Conservation (phyloP, 139 green algal genomes). For the Micractinium conductrix region DNA sequence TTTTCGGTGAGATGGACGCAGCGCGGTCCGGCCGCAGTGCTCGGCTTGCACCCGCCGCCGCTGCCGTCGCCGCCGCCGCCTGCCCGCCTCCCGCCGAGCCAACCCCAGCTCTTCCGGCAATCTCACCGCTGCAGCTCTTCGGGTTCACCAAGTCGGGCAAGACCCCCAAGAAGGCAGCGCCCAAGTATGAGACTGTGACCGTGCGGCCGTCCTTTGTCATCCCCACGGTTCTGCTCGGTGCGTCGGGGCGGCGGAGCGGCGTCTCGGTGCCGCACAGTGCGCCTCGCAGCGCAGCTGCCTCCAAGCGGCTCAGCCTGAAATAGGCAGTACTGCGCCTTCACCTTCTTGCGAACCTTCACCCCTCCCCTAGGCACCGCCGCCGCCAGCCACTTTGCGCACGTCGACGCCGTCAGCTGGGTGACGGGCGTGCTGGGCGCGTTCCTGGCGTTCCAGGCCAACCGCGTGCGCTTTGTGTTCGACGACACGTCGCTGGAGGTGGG, state of each 20-base stretch:
- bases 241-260: too few relatives aligned
- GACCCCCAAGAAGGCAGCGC: not conserved
- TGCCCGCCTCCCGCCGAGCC: not conserved
- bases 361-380: slow-evolving; percentile 18
- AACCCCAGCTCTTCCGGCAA: not conserved
- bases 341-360: not conserved
- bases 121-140: slow-evolving; percentile 2
- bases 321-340: not conserved
- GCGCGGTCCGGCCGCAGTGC: not conserved
- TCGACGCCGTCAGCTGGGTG: slow-evolving; percentile 21
- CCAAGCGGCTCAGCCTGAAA: not conserved
- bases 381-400: slow-evolving; percentile 36
- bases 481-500: slow-evolving; percentile 64
- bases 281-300: not conserved
- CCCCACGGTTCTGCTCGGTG: slow-evolving; percentile 44
- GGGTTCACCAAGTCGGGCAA: slow-evolving; percentile 5
- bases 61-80: not conserved
- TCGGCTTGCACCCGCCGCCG: not conserved
- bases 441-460: slow-evolving; percentile 74
- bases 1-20: not conserved
- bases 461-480: slow-evolving; percentile 86
- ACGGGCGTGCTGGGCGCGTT: slow-evolving; percentile 76
- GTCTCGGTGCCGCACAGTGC: not conserved
- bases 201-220: slow-evolving; percentile 45
- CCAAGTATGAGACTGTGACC: slow-evolving; percentile 36